Conservation (phyloP, 352 stramenopile genomes). For the Aphanomyces cochlioides region DNA sequence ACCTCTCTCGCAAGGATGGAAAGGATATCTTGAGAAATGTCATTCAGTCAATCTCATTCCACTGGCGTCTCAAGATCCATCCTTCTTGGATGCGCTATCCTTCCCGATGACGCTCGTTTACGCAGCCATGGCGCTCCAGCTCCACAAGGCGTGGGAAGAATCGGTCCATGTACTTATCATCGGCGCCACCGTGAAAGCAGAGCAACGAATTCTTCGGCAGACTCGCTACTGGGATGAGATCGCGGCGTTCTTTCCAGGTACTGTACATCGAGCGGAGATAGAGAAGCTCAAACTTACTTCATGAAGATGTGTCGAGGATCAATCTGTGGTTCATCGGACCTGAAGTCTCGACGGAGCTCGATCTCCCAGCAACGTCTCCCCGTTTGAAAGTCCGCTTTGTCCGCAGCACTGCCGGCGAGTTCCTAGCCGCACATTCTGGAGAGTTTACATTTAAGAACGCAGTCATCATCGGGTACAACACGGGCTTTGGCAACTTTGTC, state of each 20-base stretch:
- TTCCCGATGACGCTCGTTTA: slow-evolving; percentile 68
- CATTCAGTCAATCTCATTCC: slow-evolving; percentile 38
- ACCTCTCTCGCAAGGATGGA: slow-evolving; percentile 40
- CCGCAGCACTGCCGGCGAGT: slow-evolving; percentile 51
- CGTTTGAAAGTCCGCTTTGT: slow-evolving; percentile 35
- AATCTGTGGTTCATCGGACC: slow-evolving; percentile 62
- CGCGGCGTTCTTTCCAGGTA: slow-evolving; percentile 38
- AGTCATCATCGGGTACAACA: slow-evolving; percentile 67
- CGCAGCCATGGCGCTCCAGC: slow-evolving; percentile 37
- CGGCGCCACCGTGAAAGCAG: slow-evolving; percentile 59
- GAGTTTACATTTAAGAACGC: slow-evolving; percentile 43
- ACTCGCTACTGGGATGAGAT: slow-evolving; percentile 70
- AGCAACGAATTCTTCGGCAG: slow-evolving; percentile 62
- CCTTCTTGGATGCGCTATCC: slow-evolving; percentile 71
- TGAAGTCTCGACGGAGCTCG: slow-evolving; percentile 36
- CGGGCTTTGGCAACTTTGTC: slow-evolving; percentile 76
- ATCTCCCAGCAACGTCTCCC: slow-evolving; percentile 11
- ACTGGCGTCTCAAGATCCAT: slow-evolving; percentile 46
- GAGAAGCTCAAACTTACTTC: neutral
- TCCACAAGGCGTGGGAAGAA: slow-evolving; percentile 26
- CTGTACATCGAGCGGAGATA: neutral
- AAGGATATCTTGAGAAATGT: slow-evolving; percentile 46
- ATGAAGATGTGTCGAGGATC: slow-evolving; percentile 30
- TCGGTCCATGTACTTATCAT: slow-evolving; percentile 46
- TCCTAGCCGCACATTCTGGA: slow-evolving; percentile 38